These are phyloP conservation scores for Kazachstania kunashirensis DNA, from an alignment of 805 yeast species.

Conservation along the genomic window DNA sequence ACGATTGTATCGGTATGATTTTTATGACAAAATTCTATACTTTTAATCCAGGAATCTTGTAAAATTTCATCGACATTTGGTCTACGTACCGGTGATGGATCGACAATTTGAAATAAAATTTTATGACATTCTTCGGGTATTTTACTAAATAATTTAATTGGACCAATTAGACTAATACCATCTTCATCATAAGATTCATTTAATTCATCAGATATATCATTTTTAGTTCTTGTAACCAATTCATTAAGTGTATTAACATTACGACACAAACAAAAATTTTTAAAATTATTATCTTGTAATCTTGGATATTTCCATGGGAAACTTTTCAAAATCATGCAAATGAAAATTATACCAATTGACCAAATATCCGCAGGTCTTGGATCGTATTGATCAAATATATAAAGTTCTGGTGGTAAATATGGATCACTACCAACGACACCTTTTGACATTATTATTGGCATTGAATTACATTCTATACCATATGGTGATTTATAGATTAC, in stretches of 20 bases:
- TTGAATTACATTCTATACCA: constrained; percentile 30
- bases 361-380: constrained; percentile 90
- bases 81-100: constrained; percentile 73
- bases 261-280: constrained; percentile 63
- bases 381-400: constrained; percentile 69
- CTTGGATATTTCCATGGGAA: constrained; percentile 92
- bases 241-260: constrained; percentile 57
- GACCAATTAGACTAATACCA: constrained; percentile 62
- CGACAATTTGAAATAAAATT: constrained; percentile 64
- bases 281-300: constrained; percentile 66
- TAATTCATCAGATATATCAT: not conserved
- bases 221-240: constrained; percentile 36
- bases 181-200: constrained; percentile 16
- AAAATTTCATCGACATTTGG: constrained; percentile 67
- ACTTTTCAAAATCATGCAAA: constrained; percentile 82
- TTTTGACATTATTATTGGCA: not conserved
- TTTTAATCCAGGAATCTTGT: constrained; percentile 54
- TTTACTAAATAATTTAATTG: constrained; percentile 56
- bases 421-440: constrained; percentile 89
- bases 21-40: constrained; percentile 54
- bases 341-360: constrained; percentile 82
- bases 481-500: constrained; percentile 87
- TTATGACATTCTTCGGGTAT: constrained; percentile 58
- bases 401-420: constrained; percentile 82
- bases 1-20: too few relatives aligned